Evolutionary conservation across 1,139 yeast genomes (phyloP).

Genomic region (Arxiozyma telluris): DNA sequence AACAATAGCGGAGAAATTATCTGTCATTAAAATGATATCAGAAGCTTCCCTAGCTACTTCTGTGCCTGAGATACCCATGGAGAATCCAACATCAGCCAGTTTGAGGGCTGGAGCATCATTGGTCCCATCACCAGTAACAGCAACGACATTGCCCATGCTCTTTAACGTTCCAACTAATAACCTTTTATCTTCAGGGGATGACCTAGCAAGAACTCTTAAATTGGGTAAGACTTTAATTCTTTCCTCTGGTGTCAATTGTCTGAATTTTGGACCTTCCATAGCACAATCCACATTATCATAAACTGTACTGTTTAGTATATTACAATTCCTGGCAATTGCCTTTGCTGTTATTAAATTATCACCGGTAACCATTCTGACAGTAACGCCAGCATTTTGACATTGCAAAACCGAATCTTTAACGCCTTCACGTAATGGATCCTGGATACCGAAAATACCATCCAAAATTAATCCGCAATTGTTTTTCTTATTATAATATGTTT

Average conservation of each 20-base stretch:
- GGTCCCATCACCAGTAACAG: slow-evolving; percentile 98
- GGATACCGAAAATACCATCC: slow-evolving; percentile 81
- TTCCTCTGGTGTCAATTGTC: slow-evolving; percentile 55
- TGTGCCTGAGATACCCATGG: slow-evolving; percentile 91
- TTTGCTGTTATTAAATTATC: slow-evolving; percentile 84
- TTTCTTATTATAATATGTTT: slow-evolving; percentile 4
- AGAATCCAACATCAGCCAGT: slow-evolving; percentile 85
- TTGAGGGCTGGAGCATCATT: slow-evolving; percentile 94
- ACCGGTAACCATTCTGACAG: slow-evolving; percentile 96
- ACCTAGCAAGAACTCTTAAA: slow-evolving; percentile 79
- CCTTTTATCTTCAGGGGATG: slow-evolving; percentile 92
- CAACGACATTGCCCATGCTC: slow-evolving; percentile 82
- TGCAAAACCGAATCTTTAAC: slow-evolving; percentile 81
- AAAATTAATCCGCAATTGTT: slow-evolving; percentile 37
- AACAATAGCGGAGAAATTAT: slow-evolving; percentile 89
- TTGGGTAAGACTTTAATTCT: slow-evolving; percentile 56
- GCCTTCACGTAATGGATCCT: slow-evolving; percentile 87
- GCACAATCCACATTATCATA: slow-evolving; percentile 49
- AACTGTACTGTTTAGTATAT: slow-evolving; percentile 53
- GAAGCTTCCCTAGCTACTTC: slow-evolving; percentile 94
- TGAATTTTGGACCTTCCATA: slow-evolving; percentile 89
- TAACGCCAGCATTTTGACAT: slow-evolving; percentile 85
- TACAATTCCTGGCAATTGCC: slow-evolving; percentile 82
- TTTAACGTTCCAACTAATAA: slow-evolving; percentile 76
- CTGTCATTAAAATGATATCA: slow-evolving; percentile 91